Evolutionary conservation across 1,284 basidiomycete genomes (phyloP), one percentile per base, ranked within the genome.

Genomic region (Pisolithus thermaeus): DNA sequence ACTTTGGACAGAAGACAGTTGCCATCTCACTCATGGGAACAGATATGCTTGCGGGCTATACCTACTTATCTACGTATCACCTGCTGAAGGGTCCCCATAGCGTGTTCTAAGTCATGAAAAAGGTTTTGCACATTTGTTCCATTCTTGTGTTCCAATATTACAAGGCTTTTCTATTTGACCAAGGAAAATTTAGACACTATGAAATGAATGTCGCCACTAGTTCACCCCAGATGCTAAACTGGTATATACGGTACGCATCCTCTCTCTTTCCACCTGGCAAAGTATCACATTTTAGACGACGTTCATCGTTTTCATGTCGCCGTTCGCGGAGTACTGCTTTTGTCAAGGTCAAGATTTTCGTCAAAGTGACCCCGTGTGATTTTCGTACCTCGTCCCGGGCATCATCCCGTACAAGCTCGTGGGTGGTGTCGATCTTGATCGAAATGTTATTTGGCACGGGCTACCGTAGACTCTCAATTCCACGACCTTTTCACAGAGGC

Each of bases 351-450:
- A 16, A 36, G 18, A 39, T 40, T 36, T 30, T 9, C 44, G 12
- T 46, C 30, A 12, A 27, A 23, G 11, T 12, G 5, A 14, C 27
- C 6, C 16, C 27, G 14, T 28, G 25, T 3, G 8, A 7, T 43
- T 18, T n/a, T 27, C 42, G 42, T 27, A 43, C 42, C 42, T 43
- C 25, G 14, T 43, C 42, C 7, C 27, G 52, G 28, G 69, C 66
- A 56, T 69, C 64, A 37, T 66, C 67, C 16, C 57, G 63, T 1
- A 59, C 47, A 25, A 52, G 62, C 35, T 66, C 64, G 30, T 69
- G 65, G 1, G 67, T 67, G 2, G 64, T 69, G 36, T 66, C 64
- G 8, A 66, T 66, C 37, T 67, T 66, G 53, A 66, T 69, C 14
- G 66, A 62, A 37, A 66, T 66, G 16, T 69, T 70, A 44, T 70